Percentiles rank a stretch among this genome's conserved stretches.
phyloP scores from a whole-genome alignment of 345 rosid species.

The Salix viminalis region DNA sequence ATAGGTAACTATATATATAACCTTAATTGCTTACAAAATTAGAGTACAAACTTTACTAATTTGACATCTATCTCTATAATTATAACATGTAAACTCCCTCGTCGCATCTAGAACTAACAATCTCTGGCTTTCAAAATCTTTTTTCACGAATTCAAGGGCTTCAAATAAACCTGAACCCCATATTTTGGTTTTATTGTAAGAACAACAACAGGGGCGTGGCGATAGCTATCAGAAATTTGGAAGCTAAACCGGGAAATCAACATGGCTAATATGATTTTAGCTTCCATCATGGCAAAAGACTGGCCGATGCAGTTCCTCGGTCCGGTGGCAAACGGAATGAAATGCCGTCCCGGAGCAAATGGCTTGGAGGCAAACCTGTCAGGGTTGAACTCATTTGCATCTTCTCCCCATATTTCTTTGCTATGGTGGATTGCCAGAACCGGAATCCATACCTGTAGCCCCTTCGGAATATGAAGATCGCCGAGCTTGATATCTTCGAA shows the following conservation, averaged over 20 bases:
- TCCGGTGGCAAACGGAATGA: constrained; percentile 77
- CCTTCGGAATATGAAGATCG: constrained; percentile 75
- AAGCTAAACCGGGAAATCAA: constrained; percentile 56
- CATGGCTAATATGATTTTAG: constrained; percentile 67
- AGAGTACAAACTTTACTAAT: not conserved
- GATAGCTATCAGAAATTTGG: constrained; percentile 47
- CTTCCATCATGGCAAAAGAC: constrained; percentile 79
- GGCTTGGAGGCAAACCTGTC: constrained; percentile 56
- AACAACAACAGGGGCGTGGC: constrained; percentile 72
- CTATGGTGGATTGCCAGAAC: constrained; percentile 88
- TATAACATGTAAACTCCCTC: not conserved
- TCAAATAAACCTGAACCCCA: constrained; percentile 64
- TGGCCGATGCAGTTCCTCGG: constrained; percentile 79
- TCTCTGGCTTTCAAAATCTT: not conserved
- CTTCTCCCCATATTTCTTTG: constrained; percentile 83
- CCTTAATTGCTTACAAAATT: too few relatives aligned
- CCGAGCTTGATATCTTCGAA: constrained; percentile 80
- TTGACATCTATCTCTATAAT: too few relatives aligned
- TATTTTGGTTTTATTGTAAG: constrained; percentile 70
- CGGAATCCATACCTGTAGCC: constrained; percentile 91
- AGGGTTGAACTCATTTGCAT: constrained; percentile 80
- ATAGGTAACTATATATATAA: too few relatives aligned
- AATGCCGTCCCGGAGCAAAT: constrained; percentile 50
- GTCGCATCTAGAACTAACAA: not conserved
- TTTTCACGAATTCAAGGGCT: constrained; percentile 32